Evolutionary conservation across 345 rosid species (phyloP).

Genomic region (Angophora floribunda): DNA sequence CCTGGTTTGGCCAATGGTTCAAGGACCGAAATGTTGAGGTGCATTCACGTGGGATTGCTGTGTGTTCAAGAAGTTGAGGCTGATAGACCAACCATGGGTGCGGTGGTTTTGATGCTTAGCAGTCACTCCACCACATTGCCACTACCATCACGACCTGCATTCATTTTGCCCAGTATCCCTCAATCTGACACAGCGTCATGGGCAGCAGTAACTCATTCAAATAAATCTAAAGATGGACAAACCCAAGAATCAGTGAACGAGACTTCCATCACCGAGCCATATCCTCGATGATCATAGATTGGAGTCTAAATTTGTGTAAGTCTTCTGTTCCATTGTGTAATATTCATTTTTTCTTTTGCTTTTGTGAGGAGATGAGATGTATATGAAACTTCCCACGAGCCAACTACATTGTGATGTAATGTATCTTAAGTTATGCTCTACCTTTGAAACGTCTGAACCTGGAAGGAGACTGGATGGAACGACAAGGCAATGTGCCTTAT

Average conservation of each 20-base stretch:
- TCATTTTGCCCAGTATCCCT: neutral
- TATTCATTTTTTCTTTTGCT: no score
- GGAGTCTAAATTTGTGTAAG: neutral
- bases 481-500: no score
- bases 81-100: neutral
- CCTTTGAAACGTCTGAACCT: no score
- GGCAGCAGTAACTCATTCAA: neutral
- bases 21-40: neutral
- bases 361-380: no score
- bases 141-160: neutral
- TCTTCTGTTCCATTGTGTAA: accelerated
- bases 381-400: no score
- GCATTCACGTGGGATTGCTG: neutral
- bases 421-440: no score
- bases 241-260: neutral
- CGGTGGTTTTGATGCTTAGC: neutral
- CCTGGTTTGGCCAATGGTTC: neutral
- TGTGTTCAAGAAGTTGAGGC: neutral
- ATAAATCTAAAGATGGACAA: accelerated
- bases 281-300: neutral
- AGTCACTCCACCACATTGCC: neutral
- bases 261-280: neutral
- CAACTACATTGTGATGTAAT: no score
- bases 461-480: no score
- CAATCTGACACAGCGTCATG: accelerated